Conservation (phyloP, 2,329 filamentous ascomycete species). For the Pezicula radicicola region DNA sequence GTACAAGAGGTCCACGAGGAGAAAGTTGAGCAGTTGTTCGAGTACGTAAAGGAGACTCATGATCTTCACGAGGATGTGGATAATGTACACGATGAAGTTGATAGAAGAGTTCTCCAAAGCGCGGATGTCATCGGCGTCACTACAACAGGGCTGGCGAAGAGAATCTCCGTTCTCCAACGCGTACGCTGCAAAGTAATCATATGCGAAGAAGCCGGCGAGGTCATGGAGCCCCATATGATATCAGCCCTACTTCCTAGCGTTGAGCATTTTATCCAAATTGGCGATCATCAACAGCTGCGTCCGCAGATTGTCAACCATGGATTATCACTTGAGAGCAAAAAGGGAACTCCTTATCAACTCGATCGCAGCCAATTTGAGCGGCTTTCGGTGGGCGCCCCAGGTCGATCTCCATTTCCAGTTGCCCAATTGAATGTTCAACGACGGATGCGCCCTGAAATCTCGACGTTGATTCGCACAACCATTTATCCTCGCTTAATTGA, state of each 20-base stretch:
- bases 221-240: constrained; percentile 39
- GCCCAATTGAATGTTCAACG: constrained; percentile 24
- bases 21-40: constrained; percentile 8
- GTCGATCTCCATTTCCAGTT: constrained; percentile 16
- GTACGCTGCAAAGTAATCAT: constrained; percentile 25
- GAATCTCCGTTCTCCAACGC: constrained; percentile 30
- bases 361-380: constrained; percentile 26
- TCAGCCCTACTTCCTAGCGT: constrained; percentile 32
- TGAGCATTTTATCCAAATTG: constrained; percentile 40
- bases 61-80: neutral
- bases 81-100: constrained; percentile 12
- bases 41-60: constrained; percentile 3
- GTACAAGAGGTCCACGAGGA: constrained; percentile 6
- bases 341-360: constrained; percentile 18
- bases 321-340: constrained; percentile 26
- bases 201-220: constrained; percentile 40
- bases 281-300: constrained; percentile 40
- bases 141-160: constrained; percentile 46
- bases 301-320: constrained; percentile 26
- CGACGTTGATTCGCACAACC: constrained; percentile 17
- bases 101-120: constrained; percentile 11
- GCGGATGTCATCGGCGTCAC: constrained; percentile 49
- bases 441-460: constrained; percentile 26
- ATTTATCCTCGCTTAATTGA: constrained; percentile 22
- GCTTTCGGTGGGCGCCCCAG: constrained; percentile 14